phyloP scores from a whole-genome alignment of 1,284 basidiomycete species.

The Boletellus dicymbophilus region DNA sequence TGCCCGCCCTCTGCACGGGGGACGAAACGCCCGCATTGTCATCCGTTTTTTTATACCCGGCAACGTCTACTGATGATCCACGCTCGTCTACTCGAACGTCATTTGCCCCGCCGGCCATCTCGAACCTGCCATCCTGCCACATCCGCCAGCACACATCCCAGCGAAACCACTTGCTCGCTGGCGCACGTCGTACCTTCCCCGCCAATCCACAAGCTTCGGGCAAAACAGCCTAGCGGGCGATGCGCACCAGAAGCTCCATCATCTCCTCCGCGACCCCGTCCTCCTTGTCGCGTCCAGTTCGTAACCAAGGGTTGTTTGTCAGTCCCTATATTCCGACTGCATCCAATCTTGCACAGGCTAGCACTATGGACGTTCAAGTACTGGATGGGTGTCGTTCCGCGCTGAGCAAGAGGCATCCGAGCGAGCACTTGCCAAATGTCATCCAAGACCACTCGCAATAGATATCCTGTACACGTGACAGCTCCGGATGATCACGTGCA shows the following conservation, averaged over 20 bases:
- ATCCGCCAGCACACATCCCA: constrained; percentile 9
- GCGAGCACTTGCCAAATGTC: constrained; percentile 6
- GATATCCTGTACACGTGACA: constrained; percentile 27
- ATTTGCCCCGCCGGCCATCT: neutral
- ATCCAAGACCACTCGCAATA: neutral
- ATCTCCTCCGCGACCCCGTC: constrained; percentile 7
- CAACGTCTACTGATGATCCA: constrained; percentile 4
- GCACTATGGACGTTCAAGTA: neutral
- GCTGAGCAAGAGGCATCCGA: constrained; percentile 2
- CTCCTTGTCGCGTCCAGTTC: constrained; percentile 4
- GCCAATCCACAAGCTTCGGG: constrained; percentile 1
- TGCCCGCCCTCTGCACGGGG: constrained; percentile 28
- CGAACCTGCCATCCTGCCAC: neutral
- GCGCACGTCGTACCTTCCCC: constrained; percentile 3
- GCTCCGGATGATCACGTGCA: constrained; percentile 24
- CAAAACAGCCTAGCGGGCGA: constrained; percentile 1
- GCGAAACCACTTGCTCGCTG: neutral
- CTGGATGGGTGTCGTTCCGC: constrained; percentile 3
- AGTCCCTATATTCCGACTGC: neutral
- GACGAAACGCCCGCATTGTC: constrained; percentile 17
- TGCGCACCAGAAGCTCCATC: neutral
- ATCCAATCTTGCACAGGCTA: neutral
- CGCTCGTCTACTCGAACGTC: constrained; percentile 8
- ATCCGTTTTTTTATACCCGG: constrained; percentile 5
- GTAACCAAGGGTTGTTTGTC: neutral